phyloP scores from a whole-genome alignment of 352 stramenopile species.

The Phytopythium sindhum region DNA sequence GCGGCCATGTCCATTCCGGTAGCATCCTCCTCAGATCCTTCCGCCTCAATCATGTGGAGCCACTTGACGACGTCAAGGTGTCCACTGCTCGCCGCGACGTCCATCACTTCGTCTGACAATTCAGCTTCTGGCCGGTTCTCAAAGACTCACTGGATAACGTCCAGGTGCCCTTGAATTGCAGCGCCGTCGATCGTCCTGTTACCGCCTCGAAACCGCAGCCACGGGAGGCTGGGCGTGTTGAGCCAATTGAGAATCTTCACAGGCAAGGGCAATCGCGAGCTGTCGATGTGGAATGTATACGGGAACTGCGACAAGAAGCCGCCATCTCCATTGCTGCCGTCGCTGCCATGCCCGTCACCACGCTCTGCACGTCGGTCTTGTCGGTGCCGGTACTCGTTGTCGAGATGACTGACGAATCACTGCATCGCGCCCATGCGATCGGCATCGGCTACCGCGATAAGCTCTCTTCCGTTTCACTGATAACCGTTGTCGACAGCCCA shows the following conservation, averaged over 20 bases:
- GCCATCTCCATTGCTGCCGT: background rate
- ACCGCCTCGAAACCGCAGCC: background rate
- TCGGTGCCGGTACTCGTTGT: background rate
- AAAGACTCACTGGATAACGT: slow-evolving; percentile 28
- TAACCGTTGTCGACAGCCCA: background rate
- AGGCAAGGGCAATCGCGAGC: background rate
- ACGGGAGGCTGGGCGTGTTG: background rate
- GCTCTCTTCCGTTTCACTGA: background rate
- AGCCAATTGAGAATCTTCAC: background rate
- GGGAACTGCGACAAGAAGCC: background rate
- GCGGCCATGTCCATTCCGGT: slow-evolving; percentile 17
- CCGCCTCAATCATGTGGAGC: slow-evolving; percentile 17
- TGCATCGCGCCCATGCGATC: background rate
- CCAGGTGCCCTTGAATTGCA: slow-evolving; percentile 21
- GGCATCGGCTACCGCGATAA: background rate
- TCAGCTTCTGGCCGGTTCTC: slow-evolving; percentile 18
- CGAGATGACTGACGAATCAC: background rate
- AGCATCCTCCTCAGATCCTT: slow-evolving; percentile 21
- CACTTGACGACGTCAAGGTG: slow-evolving; percentile 29
- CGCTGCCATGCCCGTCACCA: too few species aligned
- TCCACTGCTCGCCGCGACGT: slow-evolving; percentile 23
- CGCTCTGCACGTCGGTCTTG: background rate
- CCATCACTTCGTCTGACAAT: slow-evolving; percentile 21
- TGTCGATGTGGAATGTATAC: background rate
- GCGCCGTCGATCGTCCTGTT: slow-evolving; percentile 13